Percentiles rank a stretch among this genome's conserved stretches.
Conservation (phyloP, 208 protist genomes). For the Leishmania arabica region DNA sequence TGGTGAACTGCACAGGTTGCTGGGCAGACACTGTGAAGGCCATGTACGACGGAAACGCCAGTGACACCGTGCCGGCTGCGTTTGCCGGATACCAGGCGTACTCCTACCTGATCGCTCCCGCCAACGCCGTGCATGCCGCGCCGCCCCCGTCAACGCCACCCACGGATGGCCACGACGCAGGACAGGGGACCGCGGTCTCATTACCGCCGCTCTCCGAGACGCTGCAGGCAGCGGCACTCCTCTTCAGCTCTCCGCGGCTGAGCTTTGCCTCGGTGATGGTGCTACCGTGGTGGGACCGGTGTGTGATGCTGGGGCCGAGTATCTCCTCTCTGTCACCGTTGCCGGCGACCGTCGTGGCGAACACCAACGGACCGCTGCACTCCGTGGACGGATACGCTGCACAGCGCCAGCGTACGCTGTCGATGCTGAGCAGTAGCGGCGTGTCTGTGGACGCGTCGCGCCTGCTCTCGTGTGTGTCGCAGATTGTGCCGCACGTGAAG, state of each 20-base stretch:
- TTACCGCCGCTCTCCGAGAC: background rate
- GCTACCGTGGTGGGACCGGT: constrained; percentile 75
- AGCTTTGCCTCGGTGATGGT: constrained; percentile 71
- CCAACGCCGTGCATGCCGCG: constrained; percentile 28
- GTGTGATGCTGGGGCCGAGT: constrained; percentile 75
- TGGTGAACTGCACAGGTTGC: constrained; percentile 76
- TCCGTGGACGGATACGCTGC: constrained; percentile 35
- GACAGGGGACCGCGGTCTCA: background rate
- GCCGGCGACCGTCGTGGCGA: background rate
- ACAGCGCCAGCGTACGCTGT: constrained; percentile 40
- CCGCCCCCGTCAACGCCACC: background rate
- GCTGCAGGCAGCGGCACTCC: constrained; percentile 27
- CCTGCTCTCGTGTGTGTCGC: constrained; percentile 70
- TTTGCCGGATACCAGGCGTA: constrained; percentile 44
- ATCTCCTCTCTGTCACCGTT: constrained; percentile 30
- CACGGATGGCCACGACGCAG: background rate
- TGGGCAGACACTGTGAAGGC: constrained; percentile 61
- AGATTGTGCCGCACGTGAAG: constrained; percentile 50
- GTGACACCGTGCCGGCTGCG: constrained; percentile 33
- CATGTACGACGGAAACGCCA: constrained; percentile 42
- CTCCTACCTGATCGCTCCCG: constrained; percentile 66
- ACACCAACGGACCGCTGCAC: background rate
- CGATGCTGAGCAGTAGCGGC: constrained; percentile 44
- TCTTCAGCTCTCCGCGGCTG: constrained; percentile 57
- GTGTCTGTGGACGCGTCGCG: constrained; percentile 40